phyloP scores from a whole-genome alignment of 306 rosid species.

The Hippophae tibetana region DNA sequence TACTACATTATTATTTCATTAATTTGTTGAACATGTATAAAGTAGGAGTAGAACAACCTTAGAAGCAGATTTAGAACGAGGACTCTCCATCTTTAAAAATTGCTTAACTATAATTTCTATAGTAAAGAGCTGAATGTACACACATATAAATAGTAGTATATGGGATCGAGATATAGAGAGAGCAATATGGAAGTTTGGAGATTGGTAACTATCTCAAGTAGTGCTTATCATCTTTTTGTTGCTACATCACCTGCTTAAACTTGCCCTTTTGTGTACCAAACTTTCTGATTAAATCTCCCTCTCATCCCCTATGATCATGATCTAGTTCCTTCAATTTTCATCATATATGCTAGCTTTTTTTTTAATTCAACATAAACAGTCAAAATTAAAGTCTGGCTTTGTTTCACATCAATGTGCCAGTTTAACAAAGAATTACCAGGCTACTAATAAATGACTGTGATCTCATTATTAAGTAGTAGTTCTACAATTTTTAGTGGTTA shows the following conservation, averaged over 20 bases:
- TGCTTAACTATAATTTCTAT: not conserved
- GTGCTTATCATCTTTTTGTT: constrained; percentile 35
- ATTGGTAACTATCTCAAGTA: constrained; percentile 47
- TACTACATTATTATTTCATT: not conserved
- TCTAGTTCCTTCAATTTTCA: constrained; percentile 55
- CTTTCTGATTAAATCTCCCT: constrained; percentile 96
- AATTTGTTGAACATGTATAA: not conserved
- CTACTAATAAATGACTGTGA: no score
- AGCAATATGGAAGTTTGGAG: constrained; percentile 39
- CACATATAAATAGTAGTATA: constrained; percentile 19
- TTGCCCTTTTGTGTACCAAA: constrained; percentile 52
- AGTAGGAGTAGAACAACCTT: constrained; percentile 34
- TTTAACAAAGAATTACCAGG: not conserved
- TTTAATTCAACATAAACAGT: constrained; percentile 12
- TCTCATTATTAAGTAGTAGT: no score
- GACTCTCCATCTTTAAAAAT: constrained; percentile 42
- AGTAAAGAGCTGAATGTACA: constrained; percentile 12
- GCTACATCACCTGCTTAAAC: constrained; percentile 51
- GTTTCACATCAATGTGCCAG: not conserved
- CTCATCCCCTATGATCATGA: constrained; percentile 27
- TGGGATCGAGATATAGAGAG: not conserved
- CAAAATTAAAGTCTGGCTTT: constrained; percentile 19
- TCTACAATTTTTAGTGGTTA: no score
- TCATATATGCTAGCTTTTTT: constrained; percentile 35
- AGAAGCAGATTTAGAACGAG: constrained; percentile 42